Percentiles rank a stretch among this genome's conserved stretches.
Evolutionary conservation across 495 filamentous ascomycete genomes (phyloP).

Genomic region (Neurospora terricola): DNA sequence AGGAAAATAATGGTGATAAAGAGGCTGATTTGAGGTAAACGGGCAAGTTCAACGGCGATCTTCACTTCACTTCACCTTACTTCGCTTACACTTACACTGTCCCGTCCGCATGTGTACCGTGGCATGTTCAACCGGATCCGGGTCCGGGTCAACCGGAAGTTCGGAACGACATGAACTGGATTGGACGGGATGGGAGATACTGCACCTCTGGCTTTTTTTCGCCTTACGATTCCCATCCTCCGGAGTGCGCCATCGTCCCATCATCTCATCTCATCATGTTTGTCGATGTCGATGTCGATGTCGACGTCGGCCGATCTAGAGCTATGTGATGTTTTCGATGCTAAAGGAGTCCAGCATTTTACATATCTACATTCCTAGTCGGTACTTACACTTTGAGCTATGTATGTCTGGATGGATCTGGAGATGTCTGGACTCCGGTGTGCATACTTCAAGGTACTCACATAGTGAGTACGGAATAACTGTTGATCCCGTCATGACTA

Average conservation of each 20-base stretch:
- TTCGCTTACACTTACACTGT: background rate
- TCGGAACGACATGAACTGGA: background rate
- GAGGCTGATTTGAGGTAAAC: background rate
- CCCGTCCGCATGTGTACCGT: background rate
- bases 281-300: background rate
- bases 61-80: background rate
- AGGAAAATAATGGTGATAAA: background rate
- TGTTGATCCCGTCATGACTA: background rate
- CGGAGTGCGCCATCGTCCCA: background rate
- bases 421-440: background rate
- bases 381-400: background rate
- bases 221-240: background rate
- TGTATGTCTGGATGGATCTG: background rate
- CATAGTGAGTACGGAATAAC: background rate
- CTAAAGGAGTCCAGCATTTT: background rate
- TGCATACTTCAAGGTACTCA: background rate
- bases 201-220: background rate
- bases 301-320: background rate
- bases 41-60: background rate
- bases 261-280: background rate
- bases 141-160: background rate
- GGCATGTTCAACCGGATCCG: background rate
- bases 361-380: background rate
- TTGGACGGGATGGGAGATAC: background rate
- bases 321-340: background rate